Evolutionary conservation across 371 early-diverging fungal genomes (phyloP), one percentile per base, ranked within the genome.

Genomic region (Dipsacomyces acuminosporus): DNA sequence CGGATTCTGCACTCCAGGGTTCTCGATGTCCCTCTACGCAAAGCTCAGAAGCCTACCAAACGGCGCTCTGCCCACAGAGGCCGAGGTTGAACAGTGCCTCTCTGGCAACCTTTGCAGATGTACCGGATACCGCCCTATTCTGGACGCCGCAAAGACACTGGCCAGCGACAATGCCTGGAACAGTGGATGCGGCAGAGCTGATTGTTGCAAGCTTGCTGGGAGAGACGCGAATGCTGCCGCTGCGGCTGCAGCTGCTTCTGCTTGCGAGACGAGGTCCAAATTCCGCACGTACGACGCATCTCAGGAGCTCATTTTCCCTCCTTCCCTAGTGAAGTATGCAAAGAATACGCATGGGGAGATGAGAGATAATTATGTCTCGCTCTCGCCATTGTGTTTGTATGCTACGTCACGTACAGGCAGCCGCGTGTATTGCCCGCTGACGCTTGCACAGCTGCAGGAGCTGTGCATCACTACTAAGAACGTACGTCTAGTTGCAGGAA

Each of bases 101-200:
- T 86, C 85, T 56, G 88, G 86, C 64, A 86, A 87, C 63, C 64
- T 87, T 47, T 87, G 88, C 61, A 73, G 88, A n/a, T 87, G 88
- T 73, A 87, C 88, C n/a, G 88, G 88, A 20, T 87, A 87, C 57
- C 58, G 86, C 18, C 82, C 85, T 15, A 87, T 87, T 51, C 42
- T 87, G 40, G 85, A 84, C 33, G 84, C 84, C 30, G 85, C 82
- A 43, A 83, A 82, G 61, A 79, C 78, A 38, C 64, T 76, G 42
- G 64, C 66, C 9, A 59, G 64, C 9, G 54, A 41, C 19, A 26
- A 35, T 15, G 8, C 26, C 3, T 48, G 45, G 45, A 44, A 44
- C 25, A 30, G 30, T 30, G 30, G 45, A 5, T 18, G 40, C 14
- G 26, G 24, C 2, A 35, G 45, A 14, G 7, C 23, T 26, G 23